Evolutionary conservation across 2,329 filamentous ascomycete genomes (phyloP).

Genomic region (Ceratocystis cubensis): DNA sequence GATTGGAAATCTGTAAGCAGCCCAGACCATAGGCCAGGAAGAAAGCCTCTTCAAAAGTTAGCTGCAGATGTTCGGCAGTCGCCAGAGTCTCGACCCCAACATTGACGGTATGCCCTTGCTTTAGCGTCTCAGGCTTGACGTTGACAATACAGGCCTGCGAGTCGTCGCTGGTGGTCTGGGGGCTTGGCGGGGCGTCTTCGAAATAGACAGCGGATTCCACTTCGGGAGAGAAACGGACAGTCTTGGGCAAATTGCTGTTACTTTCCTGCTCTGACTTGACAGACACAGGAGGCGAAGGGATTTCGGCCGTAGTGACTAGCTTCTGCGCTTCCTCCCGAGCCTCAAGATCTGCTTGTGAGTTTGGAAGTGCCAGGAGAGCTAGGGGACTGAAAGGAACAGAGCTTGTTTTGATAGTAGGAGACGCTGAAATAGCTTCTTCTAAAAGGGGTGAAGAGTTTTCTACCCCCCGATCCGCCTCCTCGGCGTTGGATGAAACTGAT

Average conservation of each 20-base stretch:
- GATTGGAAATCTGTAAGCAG: slow-evolving; percentile 50
- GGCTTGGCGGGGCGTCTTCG: slow-evolving; percentile 40
- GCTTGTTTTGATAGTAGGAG: neutral
- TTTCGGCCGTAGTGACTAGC: neutral
- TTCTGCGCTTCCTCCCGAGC: neutral
- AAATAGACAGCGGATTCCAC: slow-evolving; percentile 53
- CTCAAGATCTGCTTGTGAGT: slow-evolving; percentile 13
- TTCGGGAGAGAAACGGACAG: slow-evolving; percentile 56
- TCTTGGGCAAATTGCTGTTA: slow-evolving; percentile 41
- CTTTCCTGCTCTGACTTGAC: neutral
- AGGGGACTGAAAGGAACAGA: slow-evolving; percentile 13
- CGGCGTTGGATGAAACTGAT: neutral
- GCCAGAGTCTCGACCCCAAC: slow-evolving; percentile 25
- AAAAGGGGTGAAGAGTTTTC: neutral
- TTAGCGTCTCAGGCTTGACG: slow-evolving; percentile 20
- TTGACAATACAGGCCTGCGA: slow-evolving; percentile 17
- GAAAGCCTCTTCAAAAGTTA: slow-evolving; percentile 82
- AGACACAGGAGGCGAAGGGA: slow-evolving; percentile 15
- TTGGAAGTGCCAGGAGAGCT: slow-evolving; percentile 12
- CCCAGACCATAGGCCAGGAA: slow-evolving; percentile 77
- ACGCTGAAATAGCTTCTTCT: neutral
- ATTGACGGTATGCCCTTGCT: slow-evolving; percentile 11
- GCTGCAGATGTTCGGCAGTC: slow-evolving; percentile 73
- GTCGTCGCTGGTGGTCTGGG: slow-evolving; percentile 20
- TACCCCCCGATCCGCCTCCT: neutral